Evolutionary conservation across 1,139 yeast species (phyloP), one percentile per base, ranked within the genome.

Genomic region (Suhomyces bribrorum): DNA sequence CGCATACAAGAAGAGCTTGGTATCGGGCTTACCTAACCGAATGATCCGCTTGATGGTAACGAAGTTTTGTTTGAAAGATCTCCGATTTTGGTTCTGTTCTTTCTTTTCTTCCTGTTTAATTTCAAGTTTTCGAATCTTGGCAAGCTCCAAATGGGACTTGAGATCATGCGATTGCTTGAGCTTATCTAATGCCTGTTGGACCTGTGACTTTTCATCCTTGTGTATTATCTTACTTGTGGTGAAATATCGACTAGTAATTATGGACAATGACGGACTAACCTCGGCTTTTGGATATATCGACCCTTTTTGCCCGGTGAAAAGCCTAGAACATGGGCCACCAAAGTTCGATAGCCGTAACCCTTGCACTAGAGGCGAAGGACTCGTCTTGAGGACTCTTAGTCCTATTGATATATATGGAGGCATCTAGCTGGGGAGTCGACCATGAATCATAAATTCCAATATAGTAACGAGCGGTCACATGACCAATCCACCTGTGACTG

Each of bases 11-110:
- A 72, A 72, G 5, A 69, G 54, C 43, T 55, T 64, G 41, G 62
- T 43, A 46, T 72, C 77, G 3, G 75, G 74, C 34, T 59, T 59
- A 2, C 77, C 77, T 7, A 72, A 54, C 30, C 53, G 56, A 14
- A 71, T 48, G 31, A 72, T 72, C 27, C 77, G 55, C 23, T 52
- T 51, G 9, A 72, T 61, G 2, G 75, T 71, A 27, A 48, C 50
- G 28, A 69, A 38, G 46, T 72, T 72, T 39, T 70, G 61, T 22
- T 50, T 49, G 42, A 72, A 59, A 2, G 60, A 57, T 34, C 63
- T 59, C 38, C 54, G 57, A 22, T 51, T 52, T 14, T 57, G 54
- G 18, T 48, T 56, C 25, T 52, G 53, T 27, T 57, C 54, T 28
- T 64, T 61, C 47, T 62, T 64, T 36, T 62, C 67, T 43, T 68